Evolutionary conservation across 768 basidiomycete genomes (phyloP).

Genomic region (Xerocomellus amylosporus): DNA sequence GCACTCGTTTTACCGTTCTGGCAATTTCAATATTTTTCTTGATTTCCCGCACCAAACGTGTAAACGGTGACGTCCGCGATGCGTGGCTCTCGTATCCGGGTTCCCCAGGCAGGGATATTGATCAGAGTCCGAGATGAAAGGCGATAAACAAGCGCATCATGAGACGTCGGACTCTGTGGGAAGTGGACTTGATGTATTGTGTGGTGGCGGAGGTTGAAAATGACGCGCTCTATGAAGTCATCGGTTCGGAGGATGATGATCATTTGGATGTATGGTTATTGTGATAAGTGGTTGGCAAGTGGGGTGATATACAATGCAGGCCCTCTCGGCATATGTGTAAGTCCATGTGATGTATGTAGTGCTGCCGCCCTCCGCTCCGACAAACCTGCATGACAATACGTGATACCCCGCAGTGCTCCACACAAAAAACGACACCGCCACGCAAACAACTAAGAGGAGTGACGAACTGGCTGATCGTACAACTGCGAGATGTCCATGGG

Average conservation of each 20-base stretch:
- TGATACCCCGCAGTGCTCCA: slow-evolving; percentile 13
- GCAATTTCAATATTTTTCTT: neutral
- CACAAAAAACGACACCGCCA: slow-evolving; percentile 6
- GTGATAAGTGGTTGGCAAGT: neutral
- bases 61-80: slow-evolving; percentile 1
- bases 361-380: slow-evolving; percentile 18
- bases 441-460: slow-evolving; percentile 8
- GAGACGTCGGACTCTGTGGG: slow-evolving; percentile 1
- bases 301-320: slow-evolving; percentile 30
- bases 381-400: slow-evolving; percentile 25
- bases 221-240: slow-evolving; percentile 21
- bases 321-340: slow-evolving; percentile 17
- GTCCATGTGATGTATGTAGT: slow-evolving; percentile 21
- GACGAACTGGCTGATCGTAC: slow-evolving; percentile 25
- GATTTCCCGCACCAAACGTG: neutral
- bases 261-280: slow-evolving; percentile 5
- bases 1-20: neutral
- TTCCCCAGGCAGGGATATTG: slow-evolving; percentile 14
- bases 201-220: slow-evolving; percentile 14
- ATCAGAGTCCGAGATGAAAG: slow-evolving; percentile 29
- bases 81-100: neutral
- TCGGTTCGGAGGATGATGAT: slow-evolving; percentile 21
- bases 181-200: neutral
- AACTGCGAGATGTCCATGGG: slow-evolving; percentile 24
- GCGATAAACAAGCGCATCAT: neutral